Conservation (phyloP, 208 protist species). For the Wallacemonas sp. region DNA sequence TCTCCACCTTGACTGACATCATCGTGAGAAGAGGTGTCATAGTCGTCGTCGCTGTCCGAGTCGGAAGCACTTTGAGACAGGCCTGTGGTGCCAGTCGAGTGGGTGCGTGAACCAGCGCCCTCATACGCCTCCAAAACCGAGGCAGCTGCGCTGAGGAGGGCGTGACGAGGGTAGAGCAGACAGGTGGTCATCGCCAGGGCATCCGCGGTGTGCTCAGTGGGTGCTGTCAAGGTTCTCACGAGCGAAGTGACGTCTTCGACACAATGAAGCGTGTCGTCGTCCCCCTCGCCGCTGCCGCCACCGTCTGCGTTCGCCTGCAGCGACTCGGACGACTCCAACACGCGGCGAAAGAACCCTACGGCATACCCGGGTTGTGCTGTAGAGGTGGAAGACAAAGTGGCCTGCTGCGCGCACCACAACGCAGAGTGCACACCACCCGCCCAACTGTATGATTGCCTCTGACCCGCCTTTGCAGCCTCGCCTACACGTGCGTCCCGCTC, state of each 20-base stretch:
- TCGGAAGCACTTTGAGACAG: not conserved
- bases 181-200: no score
- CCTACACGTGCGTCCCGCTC: not conserved
- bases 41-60: constrained; percentile 1
- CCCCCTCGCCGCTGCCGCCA: not conserved
- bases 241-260: no score
- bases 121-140: not conserved
- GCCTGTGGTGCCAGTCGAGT: not conserved
- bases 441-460: not conserved
- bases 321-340: constrained; percentile 1
- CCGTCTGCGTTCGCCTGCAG: not conserved
- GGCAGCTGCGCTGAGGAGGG: no score
- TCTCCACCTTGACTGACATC: not conserved
- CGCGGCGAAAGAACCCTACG: constrained; percentile 18
- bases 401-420: not conserved
- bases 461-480: not conserved
- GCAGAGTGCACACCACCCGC: not conserved
- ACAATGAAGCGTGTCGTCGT: no score
- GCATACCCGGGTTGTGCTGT: constrained; percentile 1
- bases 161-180: no score
- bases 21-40: not conserved
- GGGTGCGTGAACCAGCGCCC: not conserved
- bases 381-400: not conserved
- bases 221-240: no score
- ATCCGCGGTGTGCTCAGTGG: no score